These are phyloP conservation scores for Boletus pseudopeckii DNA, from an alignment of 768 basidiomycete species.

Conservation along the genomic window DNA sequence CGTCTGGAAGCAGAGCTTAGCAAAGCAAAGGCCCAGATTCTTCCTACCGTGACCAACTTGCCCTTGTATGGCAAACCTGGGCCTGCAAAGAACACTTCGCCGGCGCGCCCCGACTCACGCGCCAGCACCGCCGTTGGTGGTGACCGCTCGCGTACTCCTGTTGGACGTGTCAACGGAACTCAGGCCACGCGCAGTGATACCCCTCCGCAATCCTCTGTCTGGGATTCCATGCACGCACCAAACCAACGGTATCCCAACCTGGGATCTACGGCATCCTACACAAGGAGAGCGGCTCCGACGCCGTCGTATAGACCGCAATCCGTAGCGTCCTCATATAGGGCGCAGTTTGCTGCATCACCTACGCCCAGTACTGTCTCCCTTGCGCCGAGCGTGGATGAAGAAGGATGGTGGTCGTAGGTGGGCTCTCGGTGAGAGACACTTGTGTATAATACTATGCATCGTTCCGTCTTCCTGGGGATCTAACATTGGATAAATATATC, in stretches of 20 bases:
- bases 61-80: conserved; percentile 41
- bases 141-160: conserved; percentile 52
- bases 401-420: conserved; percentile 73
- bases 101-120: conserved; percentile 71
- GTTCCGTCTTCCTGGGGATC: conserved; percentile 9
- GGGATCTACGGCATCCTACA: conserved; percentile 12
- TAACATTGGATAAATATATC: conserved; percentile 18
- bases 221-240: conserved; percentile 69
- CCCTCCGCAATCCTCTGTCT: conserved; percentile 56
- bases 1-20: conserved; percentile 59
- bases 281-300: conserved; percentile 19
- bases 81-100: conserved; percentile 35
- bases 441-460: conserved; percentile 8
- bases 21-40: conserved; percentile 36
- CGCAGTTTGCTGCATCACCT: conserved; percentile 54
- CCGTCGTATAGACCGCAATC: conserved; percentile 34
- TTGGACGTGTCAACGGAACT: conserved; percentile 35
- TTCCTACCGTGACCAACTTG: conserved; percentile 29
- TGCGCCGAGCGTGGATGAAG: conserved; percentile 63
- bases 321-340: conserved; percentile 47
- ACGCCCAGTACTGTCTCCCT: conserved; percentile 74
- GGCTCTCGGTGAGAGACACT: background rate
- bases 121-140: conserved; percentile 58
- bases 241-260: conserved; percentile 22
- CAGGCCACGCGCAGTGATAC: conserved; percentile 38